phyloP scores from a whole-genome alignment of 768 basidiomycete species.

The Rhodocollybia butyracea region DNA sequence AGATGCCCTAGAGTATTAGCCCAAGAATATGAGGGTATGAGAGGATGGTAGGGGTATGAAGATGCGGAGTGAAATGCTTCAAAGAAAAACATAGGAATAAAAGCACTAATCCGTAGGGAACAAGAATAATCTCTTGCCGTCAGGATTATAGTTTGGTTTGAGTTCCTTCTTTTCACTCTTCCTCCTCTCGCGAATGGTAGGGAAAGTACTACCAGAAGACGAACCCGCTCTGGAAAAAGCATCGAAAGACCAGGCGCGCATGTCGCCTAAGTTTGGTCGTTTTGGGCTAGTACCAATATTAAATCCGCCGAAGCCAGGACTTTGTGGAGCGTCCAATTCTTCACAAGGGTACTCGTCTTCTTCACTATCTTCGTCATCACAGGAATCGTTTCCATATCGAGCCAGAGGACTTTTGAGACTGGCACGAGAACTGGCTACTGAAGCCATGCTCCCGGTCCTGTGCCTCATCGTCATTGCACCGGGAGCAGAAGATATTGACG shows the following conservation, averaged over 20 bases:
- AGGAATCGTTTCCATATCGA: slow-evolving; percentile 33
- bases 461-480: slow-evolving; percentile 11
- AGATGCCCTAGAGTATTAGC: neutral
- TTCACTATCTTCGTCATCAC: slow-evolving; percentile 21
- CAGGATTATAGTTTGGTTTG: slow-evolving; percentile 5
- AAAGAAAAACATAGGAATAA: neutral
- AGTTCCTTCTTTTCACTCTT: slow-evolving; percentile 20
- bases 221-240: neutral
- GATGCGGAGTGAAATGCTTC: neutral
- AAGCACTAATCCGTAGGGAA: slow-evolving; percentile 37
- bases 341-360: slow-evolving; percentile 23
- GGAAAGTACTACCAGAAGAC: neutral
- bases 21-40: neutral
- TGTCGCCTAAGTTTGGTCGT: slow-evolving; percentile 32
- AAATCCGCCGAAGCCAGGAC: slow-evolving; percentile 35
- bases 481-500: slow-evolving; percentile 11
- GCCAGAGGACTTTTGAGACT: slow-evolving; percentile 39
- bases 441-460: slow-evolving; percentile 13
- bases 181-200: slow-evolving; percentile 35
- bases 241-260: slow-evolving; percentile 9
- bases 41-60: neutral
- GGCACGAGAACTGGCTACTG: neutral
- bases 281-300: slow-evolving; percentile 42
- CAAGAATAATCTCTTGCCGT: slow-evolving; percentile 62
- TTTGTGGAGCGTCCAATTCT: slow-evolving; percentile 11